Evolutionary conservation across 306 rosid species (phyloP).

Genomic region (Lupinus albus): DNA sequence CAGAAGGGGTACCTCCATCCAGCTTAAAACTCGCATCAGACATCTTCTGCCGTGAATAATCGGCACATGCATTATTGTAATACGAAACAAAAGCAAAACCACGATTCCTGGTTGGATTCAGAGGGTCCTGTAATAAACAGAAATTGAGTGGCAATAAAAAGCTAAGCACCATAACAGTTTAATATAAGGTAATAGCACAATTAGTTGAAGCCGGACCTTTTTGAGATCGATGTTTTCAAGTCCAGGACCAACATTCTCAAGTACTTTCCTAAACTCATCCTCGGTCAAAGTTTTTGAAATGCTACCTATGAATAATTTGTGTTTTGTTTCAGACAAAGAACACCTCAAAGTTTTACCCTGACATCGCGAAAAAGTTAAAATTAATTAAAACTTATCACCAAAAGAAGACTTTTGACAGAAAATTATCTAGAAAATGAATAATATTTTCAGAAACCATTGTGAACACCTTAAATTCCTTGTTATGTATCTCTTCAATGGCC

Average conservation of each 20-base stretch:
- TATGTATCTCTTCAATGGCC: constrained; percentile 82
- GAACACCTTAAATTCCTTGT: constrained; percentile 82
- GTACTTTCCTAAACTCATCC: constrained; percentile 77
- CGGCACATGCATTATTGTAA: constrained; percentile 97
- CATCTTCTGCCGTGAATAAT: constrained; percentile 97
- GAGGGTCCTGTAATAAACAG: constrained; percentile 75
- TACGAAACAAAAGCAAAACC: constrained; percentile 97
- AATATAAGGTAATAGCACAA: constrained; percentile 21
- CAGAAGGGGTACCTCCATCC: constrained; percentile 85
- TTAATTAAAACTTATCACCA: constrained; percentile 20
- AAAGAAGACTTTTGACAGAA: constrained; percentile 11
- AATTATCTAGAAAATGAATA: not conserved
- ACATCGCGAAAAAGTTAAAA: constrained; percentile 33
- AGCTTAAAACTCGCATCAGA: constrained; percentile 68
- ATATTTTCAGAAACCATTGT: constrained; percentile 17
- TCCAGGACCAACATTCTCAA: constrained; percentile 93
- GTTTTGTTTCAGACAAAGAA: constrained; percentile 90
- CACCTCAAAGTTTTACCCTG: constrained; percentile 96
- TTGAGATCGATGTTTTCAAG: constrained; percentile 88
- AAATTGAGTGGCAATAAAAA: constrained; percentile 16
- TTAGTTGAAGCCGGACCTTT: constrained; percentile 61
- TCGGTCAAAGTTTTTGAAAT: constrained; percentile 88
- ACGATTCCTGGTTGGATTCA: constrained; percentile 79
- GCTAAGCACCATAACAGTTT: constrained; percentile 17
- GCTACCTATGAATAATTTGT: constrained; percentile 89